phyloP scores from a whole-genome alignment of 805 yeast genomes.

The Saccharomycodes ludwigii region DNA sequence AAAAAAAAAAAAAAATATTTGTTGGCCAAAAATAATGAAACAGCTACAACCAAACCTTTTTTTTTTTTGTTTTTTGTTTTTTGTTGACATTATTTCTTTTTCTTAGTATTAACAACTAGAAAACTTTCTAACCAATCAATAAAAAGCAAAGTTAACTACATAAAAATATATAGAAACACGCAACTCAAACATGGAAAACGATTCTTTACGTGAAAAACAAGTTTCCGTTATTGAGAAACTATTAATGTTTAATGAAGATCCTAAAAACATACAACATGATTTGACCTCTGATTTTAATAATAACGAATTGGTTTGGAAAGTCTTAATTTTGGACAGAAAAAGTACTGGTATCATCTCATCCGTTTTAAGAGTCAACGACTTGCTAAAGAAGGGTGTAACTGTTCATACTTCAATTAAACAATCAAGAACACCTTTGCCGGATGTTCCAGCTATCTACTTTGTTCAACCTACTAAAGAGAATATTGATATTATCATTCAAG shows the following conservation, averaged over 20 bases:
- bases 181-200: slow-evolving; percentile 6
- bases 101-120: slow-evolving; percentile 3
- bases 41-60: neutral
- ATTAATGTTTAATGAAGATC: slow-evolving; percentile 55
- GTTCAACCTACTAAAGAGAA: slow-evolving; percentile 79
- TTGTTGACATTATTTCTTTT: too few species aligned
- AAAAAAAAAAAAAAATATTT: too few species aligned
- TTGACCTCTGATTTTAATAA: slow-evolving; percentile 41
- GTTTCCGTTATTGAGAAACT: slow-evolving; percentile 48
- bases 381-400: slow-evolving; percentile 83
- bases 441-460: slow-evolving; percentile 89
- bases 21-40: too few species aligned
- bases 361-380: slow-evolving; percentile 83
- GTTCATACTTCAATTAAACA: slow-evolving; percentile 68
- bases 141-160: neutral
- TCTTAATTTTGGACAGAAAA: slow-evolving; percentile 64
- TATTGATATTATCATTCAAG: slow-evolving; percentile 54
- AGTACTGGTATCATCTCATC: slow-evolving; percentile 83
- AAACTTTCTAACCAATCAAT: neutral
- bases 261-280: slow-evolving; percentile 27
- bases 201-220: slow-evolving; percentile 4
- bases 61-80: too few species aligned
- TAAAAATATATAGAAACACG: slow-evolving; percentile 5
- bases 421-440: slow-evolving; percentile 74
- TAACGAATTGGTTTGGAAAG: slow-evolving; percentile 82